These are phyloP conservation scores for barrel medic (Medicago truncatula) DNA, from an alignment of 306 rosid species.

Conservation along the genomic window DNA sequence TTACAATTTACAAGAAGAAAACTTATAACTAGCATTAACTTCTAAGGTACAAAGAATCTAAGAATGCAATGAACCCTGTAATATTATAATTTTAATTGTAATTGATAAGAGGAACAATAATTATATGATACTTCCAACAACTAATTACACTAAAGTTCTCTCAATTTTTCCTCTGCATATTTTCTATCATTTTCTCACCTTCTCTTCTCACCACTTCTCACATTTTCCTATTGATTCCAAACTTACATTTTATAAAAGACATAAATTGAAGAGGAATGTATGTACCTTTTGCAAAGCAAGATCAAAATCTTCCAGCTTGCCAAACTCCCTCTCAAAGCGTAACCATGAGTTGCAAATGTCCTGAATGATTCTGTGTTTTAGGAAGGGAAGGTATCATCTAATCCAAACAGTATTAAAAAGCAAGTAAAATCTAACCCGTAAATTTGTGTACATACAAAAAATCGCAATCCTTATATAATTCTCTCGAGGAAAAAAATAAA, in stretches of 20 bases:
- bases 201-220: neutral
- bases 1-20: neutral
- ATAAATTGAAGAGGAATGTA: slow-evolving; percentile 25
- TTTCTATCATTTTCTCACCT: neutral
- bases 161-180: neutral
- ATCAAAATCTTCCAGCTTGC: slow-evolving; percentile 82
- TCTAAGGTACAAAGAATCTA: neutral
- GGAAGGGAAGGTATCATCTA: slow-evolving; percentile 80
- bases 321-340: slow-evolving; percentile 90
- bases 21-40: neutral
- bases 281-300: slow-evolving; percentile 77
- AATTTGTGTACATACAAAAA: slow-evolving; percentile 11
- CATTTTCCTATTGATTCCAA: neutral
- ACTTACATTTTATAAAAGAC: slow-evolving; percentile 7
- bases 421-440: slow-evolving; percentile 28
- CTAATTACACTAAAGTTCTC: neutral
- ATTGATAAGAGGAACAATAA: neutral
- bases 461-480: slow-evolving; percentile 25
- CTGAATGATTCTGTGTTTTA: slow-evolving; percentile 86
- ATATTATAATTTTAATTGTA: neutral
- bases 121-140: neutral
- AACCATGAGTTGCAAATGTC: slow-evolving; percentile 93
- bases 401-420: slow-evolving; percentile 55
- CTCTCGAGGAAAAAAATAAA: neutral
- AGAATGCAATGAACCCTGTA: neutral